Evolutionary conservation across 805 yeast genomes (phyloP).

Genomic region (Yarrowia hollandica): DNA sequence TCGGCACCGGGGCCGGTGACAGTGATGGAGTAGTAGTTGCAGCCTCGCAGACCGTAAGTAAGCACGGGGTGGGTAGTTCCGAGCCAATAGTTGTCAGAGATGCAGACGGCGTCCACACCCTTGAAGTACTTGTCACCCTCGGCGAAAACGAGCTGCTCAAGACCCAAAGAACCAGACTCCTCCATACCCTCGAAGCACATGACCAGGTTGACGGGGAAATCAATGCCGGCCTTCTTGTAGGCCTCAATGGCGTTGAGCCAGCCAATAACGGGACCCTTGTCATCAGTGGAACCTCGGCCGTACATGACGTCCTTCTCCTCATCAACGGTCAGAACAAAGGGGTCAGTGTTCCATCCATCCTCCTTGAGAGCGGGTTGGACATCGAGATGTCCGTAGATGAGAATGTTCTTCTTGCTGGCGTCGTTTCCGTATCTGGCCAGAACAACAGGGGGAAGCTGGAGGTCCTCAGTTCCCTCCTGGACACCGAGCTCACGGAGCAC

Average conservation of each 20-base stretch:
- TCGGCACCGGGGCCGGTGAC: constrained; percentile 95
- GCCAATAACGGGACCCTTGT: constrained; percentile 96
- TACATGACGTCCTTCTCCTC: constrained; percentile 68
- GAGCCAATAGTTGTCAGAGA: constrained; percentile 97
- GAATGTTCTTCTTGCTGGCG: constrained; percentile 79
- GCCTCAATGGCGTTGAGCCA: constrained; percentile 95
- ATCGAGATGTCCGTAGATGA: constrained; percentile 96
- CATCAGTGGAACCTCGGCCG: constrained; percentile 97
- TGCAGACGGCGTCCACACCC: constrained; percentile 90
- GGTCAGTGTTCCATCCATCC: constrained; percentile 96
- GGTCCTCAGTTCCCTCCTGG: constrained; percentile 67
- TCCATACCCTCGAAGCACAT: constrained; percentile 99
- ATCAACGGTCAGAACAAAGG: constrained; percentile 65
- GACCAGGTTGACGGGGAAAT: constrained; percentile 88
- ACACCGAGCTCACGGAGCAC: constrained; percentile 78
- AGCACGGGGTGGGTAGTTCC: constrained; percentile 96
- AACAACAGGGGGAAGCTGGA: constrained; percentile 92
- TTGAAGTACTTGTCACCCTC: constrained; percentile 83
- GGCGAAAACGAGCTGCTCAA: constrained; percentile 74
- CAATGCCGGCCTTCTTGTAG: constrained; percentile 77
- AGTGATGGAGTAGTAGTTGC: constrained; percentile 82
- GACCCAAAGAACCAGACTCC: constrained; percentile 92
- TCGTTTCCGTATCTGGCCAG: constrained; percentile 83
- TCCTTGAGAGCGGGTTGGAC: constrained; percentile 93
- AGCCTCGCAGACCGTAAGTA: constrained; percentile 97